Evolutionary conservation across 768 basidiomycete genomes (phyloP).

Genomic region (Lactifluus volemus): DNA sequence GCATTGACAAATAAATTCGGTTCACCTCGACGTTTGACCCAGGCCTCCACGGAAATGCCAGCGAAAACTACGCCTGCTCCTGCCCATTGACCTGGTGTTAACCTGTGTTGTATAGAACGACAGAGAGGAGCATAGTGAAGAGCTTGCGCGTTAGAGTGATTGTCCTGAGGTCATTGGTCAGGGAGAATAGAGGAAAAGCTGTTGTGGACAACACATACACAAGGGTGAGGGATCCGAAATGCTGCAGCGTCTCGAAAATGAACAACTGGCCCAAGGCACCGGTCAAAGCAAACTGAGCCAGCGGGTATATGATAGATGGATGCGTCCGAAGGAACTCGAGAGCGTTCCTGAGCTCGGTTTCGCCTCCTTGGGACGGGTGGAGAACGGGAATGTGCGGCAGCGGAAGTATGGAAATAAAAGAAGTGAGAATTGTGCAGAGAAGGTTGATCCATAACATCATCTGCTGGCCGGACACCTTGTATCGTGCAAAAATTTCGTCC

Average conservation of each 20-base stretch:
- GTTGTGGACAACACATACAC: slow-evolving; percentile 45
- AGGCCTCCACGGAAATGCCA: slow-evolving; percentile 92
- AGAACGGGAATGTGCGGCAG: slow-evolving; percentile 77
- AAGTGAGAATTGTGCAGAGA: slow-evolving; percentile 69
- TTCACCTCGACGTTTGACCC: slow-evolving; percentile 79
- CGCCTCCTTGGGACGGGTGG: slow-evolving; percentile 53
- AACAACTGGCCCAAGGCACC: slow-evolving; percentile 95
- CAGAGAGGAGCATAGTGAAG: slow-evolving; percentile 96
- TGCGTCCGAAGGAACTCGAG: slow-evolving; percentile 70
- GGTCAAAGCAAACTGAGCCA: slow-evolving; percentile 78
- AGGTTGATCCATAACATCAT: slow-evolving; percentile 99
- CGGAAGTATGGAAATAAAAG: slow-evolving; percentile 61
- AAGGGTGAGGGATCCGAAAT: slow-evolving; percentile 83
- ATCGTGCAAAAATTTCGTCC: slow-evolving; percentile 85
- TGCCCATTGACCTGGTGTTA: slow-evolving; percentile 82
- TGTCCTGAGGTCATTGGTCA: slow-evolving; percentile 42
- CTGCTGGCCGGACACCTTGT: slow-evolving; percentile 79
- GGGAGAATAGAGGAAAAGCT: neutral
- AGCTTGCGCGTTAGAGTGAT: slow-evolving; percentile 95
- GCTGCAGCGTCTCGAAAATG: slow-evolving; percentile 92
- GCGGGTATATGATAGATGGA: slow-evolving; percentile 61
- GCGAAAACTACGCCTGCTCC: slow-evolving; percentile 90
- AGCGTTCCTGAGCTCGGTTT: slow-evolving; percentile 58
- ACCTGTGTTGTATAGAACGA: slow-evolving; percentile 79
- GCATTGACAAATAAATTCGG: slow-evolving; percentile 5